Base-by-base conservation (phyloP, 129 eudicot species). In the Saposhnikovia divaricata region DNA sequence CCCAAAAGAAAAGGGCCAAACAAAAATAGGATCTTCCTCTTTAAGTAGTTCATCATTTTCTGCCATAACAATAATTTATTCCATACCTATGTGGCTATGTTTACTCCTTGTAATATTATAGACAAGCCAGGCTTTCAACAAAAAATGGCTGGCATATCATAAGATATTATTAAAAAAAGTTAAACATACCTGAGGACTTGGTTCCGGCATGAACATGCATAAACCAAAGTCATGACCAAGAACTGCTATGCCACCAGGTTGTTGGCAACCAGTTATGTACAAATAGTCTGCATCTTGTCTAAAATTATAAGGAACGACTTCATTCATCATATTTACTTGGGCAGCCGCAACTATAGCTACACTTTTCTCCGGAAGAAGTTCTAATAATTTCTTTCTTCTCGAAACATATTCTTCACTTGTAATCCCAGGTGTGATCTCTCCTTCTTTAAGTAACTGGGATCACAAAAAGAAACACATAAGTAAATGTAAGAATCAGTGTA, bases 141-240 rank as follows among this genome's bases (percentile, higher is more conserved):
- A 61, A n/a, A 9, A 61, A 25, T 61, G 10, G 13, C 9, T 61
- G 69, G 69, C 37, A 34, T 68, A 68, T 68, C 42, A 19, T 39
- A 34, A 69, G 43, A 69, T 27, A 34, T 15, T 0, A 37, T 18
- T 4, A 15, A 38, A 6, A 27, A 69, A 68, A 69, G 25, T 75
- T 57, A 23, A 46, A 34, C 92, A 82, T 87, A 95, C 96, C 18
- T 84, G 87, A 75, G 84, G 85, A 79, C 83, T 85, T 72, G 91
- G 53, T 86, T 92, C 86, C 9, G 98, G 97, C 98, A 95, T 92
- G 86, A 95, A 95, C 98, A 95, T 95, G 90, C 96, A 92, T 79
- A 95, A 88, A 82, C 98, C 98, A 81, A 87, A 85, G 12, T 92
- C 86, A 79, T 89, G 98, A 79, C 98, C 89, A 76, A 95, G 86